Evolutionary conservation across 495 filamentous ascomycete genomes (phyloP).

Genomic region (Penicillium cataractarum): DNA sequence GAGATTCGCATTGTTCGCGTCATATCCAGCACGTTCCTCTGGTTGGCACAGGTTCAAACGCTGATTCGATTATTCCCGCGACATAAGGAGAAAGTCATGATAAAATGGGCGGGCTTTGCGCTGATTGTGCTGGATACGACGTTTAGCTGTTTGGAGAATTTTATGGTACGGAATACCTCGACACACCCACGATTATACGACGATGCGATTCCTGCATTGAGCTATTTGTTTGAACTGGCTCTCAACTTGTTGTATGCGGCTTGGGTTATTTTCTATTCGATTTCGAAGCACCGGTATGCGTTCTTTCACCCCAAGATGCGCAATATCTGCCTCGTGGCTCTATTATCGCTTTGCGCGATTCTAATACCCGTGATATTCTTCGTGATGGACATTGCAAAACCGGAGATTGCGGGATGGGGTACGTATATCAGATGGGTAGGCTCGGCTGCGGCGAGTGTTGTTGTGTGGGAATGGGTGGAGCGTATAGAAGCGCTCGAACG

Average conservation of each 20-base stretch:
- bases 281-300: slow-evolving; percentile 89
- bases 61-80: slow-evolving; percentile 93
- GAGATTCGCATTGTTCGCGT: slow-evolving; percentile 87
- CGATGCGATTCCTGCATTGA: slow-evolving; percentile 88
- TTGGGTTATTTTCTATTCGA: slow-evolving; percentile 93
- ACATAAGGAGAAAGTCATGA: slow-evolving; percentile 95
- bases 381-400: slow-evolving; percentile 86
- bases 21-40: slow-evolving; percentile 92
- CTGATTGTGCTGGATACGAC: slow-evolving; percentile 87
- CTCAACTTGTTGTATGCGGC: slow-evolving; percentile 89
- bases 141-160: slow-evolving; percentile 87
- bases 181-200: slow-evolving; percentile 72
- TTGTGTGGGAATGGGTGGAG: slow-evolving; percentile 99
- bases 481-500: slow-evolving; percentile 95
- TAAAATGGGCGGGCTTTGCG: slow-evolving; percentile 97
- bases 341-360: slow-evolving; percentile 76
- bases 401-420: slow-evolving; percentile 90
- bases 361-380: slow-evolving; percentile 95
- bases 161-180: slow-evolving; percentile 62
- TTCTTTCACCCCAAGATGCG: slow-evolving; percentile 93
- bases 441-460: slow-evolving; percentile 91
- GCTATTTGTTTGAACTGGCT: slow-evolving; percentile 89
- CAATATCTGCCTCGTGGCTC: slow-evolving; percentile 85
- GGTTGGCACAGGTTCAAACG: slow-evolving; percentile 97
- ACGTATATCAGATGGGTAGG: slow-evolving; percentile 98